Evolutionary conservation across 257 asterid species (phyloP).

Genomic region (Coffea eugenioides): DNA sequence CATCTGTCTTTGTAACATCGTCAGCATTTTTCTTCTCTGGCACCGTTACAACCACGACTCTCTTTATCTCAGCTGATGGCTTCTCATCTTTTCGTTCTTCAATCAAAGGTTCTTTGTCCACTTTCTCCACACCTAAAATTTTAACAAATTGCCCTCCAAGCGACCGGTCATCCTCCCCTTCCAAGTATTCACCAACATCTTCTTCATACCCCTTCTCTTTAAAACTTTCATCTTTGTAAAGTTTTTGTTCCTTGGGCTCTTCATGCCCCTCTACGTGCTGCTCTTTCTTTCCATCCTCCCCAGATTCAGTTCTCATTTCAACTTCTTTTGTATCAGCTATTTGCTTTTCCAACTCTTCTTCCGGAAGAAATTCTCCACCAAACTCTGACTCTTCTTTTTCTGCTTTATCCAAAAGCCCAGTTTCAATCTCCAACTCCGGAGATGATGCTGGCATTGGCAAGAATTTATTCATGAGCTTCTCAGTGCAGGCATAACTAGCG

Average conservation of each 20-base stretch:
- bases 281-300: constrained; percentile 10
- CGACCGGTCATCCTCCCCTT: constrained; percentile 15
- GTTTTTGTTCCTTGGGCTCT: not conserved
- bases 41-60: not conserved
- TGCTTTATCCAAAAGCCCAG: not conserved
- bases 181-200: constrained; percentile 17
- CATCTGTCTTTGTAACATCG: constrained; percentile 3
- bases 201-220: constrained; percentile 22
- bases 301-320: constrained; percentile 31
- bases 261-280: not conserved
- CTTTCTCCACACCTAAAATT: constrained; percentile 9
- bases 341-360: constrained; percentile 20
- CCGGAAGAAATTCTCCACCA: not conserved
- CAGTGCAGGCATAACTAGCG: constrained; percentile 63
- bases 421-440: constrained; percentile 22
- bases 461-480: constrained; percentile 66
- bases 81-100: constrained; percentile 20
- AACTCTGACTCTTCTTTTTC: constrained; percentile 16
- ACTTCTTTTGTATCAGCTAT: constrained; percentile 12
- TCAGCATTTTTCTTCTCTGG: constrained; percentile 5
- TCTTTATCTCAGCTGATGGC: constrained; percentile 5
- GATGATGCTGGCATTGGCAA: constrained; percentile 33
- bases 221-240: not conserved
- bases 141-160: not conserved
- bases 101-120: constrained; percentile 5